Base-by-base conservation (phyloP, 225 moss, liverwort and hornwort species). In the Bryum argenteum region DNA sequence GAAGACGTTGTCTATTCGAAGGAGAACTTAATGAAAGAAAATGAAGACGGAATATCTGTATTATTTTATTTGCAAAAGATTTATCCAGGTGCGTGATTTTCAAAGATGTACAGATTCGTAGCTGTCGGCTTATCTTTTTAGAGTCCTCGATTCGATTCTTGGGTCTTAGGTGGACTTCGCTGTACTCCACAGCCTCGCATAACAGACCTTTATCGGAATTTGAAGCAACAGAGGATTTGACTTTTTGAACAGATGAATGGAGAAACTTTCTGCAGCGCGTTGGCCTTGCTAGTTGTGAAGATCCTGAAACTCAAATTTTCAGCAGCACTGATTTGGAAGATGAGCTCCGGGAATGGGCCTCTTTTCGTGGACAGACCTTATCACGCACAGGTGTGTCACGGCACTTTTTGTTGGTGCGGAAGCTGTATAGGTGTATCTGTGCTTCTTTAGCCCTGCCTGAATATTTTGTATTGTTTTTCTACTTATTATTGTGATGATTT, bases 21-120 rank as follows among this genome's bases (percentile, higher is more conserved):
- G 82, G 81, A 77, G 15, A 88, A 98, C 47, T 71, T 98, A 19
- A 92, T 89, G 77, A 85, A 89, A 76, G 92, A 92, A 54, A 98
- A 94, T 60, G 97, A 98, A 84, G 97, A 98, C 16, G 97, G 97
- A 59, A 87, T 98, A 38, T 94, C 92, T 22, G 92, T 94, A n/a
- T 63, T 98, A 10, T 98, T 92, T 66, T 98, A 98, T 69, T 73
- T 98, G 11, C 94, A 98, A 28, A 94, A 98, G 65, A 98, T 98
- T 5, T 98, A 94, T 78, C 97, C 97, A 83, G 97, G 97, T 98
- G n/a, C 38, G 80, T 55, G 17, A 33, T 65, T 17, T 56, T 24
- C 24, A 22, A 11, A 56, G 24, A 12, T 15, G 1, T 5, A 17
- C 11, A 40, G 53, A 28, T 10, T 13, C 38, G 58, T 69, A 15